Percentiles rank a stretch among this genome's conserved stretches.
phyloP scores from a whole-genome alignment of 371 early-diverging fungal species.

The Thermomucor indicae-seudaticae region DNA sequence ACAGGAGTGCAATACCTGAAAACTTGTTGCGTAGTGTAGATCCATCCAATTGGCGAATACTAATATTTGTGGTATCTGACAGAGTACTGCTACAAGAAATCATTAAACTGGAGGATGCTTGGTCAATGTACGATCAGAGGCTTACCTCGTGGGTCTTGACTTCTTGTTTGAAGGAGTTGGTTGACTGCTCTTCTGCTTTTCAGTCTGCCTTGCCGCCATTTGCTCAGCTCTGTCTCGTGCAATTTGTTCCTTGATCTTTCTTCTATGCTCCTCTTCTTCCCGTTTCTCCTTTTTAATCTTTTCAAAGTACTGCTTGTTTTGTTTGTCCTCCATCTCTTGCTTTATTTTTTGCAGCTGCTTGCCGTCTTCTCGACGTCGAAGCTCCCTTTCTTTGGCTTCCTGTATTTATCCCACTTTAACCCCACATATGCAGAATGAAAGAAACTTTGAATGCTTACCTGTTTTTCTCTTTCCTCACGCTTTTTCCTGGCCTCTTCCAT shows the following conservation, averaged over 20 bases:
- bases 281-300: conserved; percentile 37
- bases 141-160: too few species aligned
- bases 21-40: conserved; percentile 34
- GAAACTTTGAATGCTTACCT: conserved; percentile 8
- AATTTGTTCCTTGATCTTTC: conserved; percentile 38
- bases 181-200: too few species aligned
- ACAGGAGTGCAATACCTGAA: conserved; percentile 16
- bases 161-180: too few species aligned
- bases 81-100: background rate
- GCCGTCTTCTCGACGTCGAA: conserved; percentile 36
- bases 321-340: conserved; percentile 18
- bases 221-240: conserved; percentile 41
- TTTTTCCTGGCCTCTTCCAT: conserved; percentile 33
- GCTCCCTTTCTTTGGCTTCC: conserved; percentile 30
- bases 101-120: background rate
- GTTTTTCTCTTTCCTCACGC: conserved; percentile 28
- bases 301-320: conserved; percentile 32
- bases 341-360: conserved; percentile 25
- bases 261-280: conserved; percentile 36
- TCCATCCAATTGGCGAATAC: conserved; percentile 43
- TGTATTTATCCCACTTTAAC: background rate
- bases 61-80: conserved; percentile 23
- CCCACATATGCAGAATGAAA: too few species aligned
- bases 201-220: conserved; percentile 16
- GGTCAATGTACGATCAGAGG: too few species aligned